A percentile compares a stretch with the other conserved stretches of the same genome.
Conservation (phyloP, 805 yeast genomes). For the Candida krabiensis region DNA sequence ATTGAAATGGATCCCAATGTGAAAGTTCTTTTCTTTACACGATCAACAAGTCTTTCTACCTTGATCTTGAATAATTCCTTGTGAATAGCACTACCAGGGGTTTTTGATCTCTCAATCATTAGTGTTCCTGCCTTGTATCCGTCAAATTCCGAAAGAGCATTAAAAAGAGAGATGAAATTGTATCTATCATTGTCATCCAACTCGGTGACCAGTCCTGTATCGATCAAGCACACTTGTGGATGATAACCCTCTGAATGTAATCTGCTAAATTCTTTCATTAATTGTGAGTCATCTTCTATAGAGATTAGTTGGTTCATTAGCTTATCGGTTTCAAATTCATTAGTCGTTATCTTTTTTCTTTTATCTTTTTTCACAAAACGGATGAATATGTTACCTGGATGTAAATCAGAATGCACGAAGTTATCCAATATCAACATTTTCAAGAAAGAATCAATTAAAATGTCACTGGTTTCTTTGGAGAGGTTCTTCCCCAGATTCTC, state of each 20-base stretch:
- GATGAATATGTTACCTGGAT: conserved; percentile 88
- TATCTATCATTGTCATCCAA: conserved; percentile 72
- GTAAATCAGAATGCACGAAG: conserved; percentile 94
- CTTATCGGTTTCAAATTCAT: conserved; percentile 48
- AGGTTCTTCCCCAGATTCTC: conserved; percentile 45
- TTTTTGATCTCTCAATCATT: conserved; percentile 91
- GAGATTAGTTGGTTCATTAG: conserved; percentile 42
- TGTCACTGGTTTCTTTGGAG: conserved; percentile 71
- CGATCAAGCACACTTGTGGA: conserved; percentile 88
- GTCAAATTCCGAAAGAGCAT: conserved; percentile 85
- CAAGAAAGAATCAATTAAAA: conserved; percentile 85
- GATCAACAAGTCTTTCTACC: conserved; percentile 78
- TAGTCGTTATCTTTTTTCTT: conserved; percentile 38
- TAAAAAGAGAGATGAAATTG: conserved; percentile 87
- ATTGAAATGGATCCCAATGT: conserved; percentile 89
- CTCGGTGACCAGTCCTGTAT: conserved; percentile 92
- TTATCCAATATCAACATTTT: conserved; percentile 92
- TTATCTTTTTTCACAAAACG: conserved; percentile 42
- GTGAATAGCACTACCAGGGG: conserved; percentile 89
- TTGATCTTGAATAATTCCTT: conserved; percentile 83
- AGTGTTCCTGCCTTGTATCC: conserved; percentile 94
- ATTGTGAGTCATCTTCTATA: conserved; percentile 32
- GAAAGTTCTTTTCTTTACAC: conserved; percentile 84
- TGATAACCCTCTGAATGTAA: conserved; percentile 59
- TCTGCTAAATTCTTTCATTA: conserved; percentile 43